Percentiles rank a stretch among this genome's conserved stretches.
Conservation (phyloP, 495 filamentous ascomycete species). For the Schizothecium vesticola region DNA sequence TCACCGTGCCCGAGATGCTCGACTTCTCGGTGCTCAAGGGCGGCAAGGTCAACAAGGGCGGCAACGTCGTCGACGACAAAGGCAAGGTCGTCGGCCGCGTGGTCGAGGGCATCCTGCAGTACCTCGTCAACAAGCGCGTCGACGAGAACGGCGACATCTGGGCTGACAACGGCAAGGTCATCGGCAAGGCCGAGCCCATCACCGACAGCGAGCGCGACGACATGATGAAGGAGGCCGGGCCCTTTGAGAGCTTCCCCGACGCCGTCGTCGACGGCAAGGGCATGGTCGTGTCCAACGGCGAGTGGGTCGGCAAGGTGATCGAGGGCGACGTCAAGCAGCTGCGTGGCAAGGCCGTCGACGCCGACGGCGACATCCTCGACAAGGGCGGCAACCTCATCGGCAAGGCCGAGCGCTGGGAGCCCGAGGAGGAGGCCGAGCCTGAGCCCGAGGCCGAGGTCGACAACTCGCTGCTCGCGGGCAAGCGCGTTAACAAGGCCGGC, state of each 20-base stretch:
- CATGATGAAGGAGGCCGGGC: conserved; percentile 53
- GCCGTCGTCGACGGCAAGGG: conserved; percentile 64
- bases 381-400: conserved; percentile 75
- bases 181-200: conserved; percentile 70
- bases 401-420: conserved; percentile 71
- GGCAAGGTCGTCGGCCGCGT: conserved; percentile 67
- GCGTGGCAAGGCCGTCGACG: conserved; percentile 69
- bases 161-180: conserved; percentile 64
- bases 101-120: conserved; percentile 59
- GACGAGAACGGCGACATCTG: conserved; percentile 72
- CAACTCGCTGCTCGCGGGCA: conserved; percentile 67
- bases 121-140: conserved; percentile 62
- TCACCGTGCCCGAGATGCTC: conserved; percentile 24
- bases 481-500: conserved; percentile 79
- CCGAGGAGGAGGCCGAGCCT: conserved; percentile 52
- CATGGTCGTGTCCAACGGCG: conserved; percentile 63
- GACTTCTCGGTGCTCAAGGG: conserved; percentile 64
- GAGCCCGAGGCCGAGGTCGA: conserved; percentile 51
- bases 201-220: conserved; percentile 65
- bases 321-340: conserved; percentile 72
- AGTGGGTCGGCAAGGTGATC: conserved; percentile 66
- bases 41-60: conserved; percentile 70
- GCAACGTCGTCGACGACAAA: conserved; percentile 67
- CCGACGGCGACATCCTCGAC: conserved; percentile 80
- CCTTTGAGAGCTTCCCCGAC: conserved; percentile 70